Percentiles rank a stretch among this genome's conserved stretches.
These are phyloP conservation scores for Globisporangium viniferum DNA, from an alignment of 352 stramenopile species.

Conservation along the genomic window DNA sequence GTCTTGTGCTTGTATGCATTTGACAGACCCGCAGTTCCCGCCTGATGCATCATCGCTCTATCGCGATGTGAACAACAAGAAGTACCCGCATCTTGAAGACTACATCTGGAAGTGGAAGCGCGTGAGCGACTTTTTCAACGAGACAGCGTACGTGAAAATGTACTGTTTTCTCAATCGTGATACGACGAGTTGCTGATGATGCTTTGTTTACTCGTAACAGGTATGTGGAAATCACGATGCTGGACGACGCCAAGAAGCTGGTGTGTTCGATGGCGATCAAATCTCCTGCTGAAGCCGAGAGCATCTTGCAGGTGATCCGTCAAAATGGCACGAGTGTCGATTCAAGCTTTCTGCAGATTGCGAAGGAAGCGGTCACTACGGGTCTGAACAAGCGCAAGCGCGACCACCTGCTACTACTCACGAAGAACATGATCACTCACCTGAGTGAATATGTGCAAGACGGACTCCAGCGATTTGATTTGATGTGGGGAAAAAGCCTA, in stretches of 20 bases:
- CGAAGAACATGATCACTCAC: slow-evolving; percentile 83
- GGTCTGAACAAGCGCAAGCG: slow-evolving; percentile 62
- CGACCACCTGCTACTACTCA: slow-evolving; percentile 74
- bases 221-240: slow-evolving; percentile 79
- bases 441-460: slow-evolving; percentile 84
- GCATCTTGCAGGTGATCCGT: slow-evolving; percentile 61
- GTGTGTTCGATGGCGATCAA: slow-evolving; percentile 86
- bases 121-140: slow-evolving; percentile 82
- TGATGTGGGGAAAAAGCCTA: slow-evolving; percentile 85
- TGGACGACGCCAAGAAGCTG: slow-evolving; percentile 79
- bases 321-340: slow-evolving; percentile 48
- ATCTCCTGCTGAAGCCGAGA: slow-evolving; percentile 67
- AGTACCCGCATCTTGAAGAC: slow-evolving; percentile 71
- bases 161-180: background rate
- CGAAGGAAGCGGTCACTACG: slow-evolving; percentile 60
- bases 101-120: slow-evolving; percentile 84
- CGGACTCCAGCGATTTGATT: slow-evolving; percentile 71
- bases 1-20: background rate
- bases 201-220: slow-evolving; percentile 13
- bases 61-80: slow-evolving; percentile 56
- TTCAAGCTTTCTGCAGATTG: slow-evolving; percentile 57
- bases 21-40: slow-evolving; percentile 68
- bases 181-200: background rate
- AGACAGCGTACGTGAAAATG: slow-evolving; percentile 55
- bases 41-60: slow-evolving; percentile 68